Percentiles rank a stretch among this genome's conserved stretches.
Conservation (phyloP, 2,329 filamentous ascomycete genomes). For the Microdochium paspali region DNA sequence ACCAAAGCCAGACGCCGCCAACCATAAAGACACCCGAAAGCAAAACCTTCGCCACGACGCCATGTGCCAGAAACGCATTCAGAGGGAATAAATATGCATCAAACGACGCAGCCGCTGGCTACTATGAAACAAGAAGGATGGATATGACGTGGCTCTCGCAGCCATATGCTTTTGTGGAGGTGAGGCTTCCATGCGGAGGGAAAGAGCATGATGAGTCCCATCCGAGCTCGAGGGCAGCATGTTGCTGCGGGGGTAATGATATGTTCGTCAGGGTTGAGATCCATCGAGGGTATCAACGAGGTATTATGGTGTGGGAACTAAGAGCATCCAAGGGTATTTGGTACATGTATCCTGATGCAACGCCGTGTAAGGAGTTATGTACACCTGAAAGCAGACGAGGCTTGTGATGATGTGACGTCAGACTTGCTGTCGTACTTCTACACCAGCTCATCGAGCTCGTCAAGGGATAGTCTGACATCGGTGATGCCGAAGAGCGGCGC, state of each 20-base stretch:
- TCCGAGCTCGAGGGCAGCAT: background rate
- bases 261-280: background rate
- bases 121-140: conserved; percentile 1
- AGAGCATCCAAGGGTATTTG: background rate
- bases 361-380: background rate
- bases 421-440: background rate
- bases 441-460: conserved; percentile 26
- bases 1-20: background rate
- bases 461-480: conserved; percentile 38
- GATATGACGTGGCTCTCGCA: background rate
- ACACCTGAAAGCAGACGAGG: background rate
- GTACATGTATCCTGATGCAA: background rate
- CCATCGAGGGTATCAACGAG: background rate
- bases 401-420: background rate
- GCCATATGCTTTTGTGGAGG: background rate
- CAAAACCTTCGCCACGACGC: background rate
- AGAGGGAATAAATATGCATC: conserved; percentile 1
- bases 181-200: background rate
- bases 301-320: background rate
- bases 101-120: conserved; percentile 1
- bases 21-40: background rate
- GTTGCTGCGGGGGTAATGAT: background rate
- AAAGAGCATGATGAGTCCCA: background rate
- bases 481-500: conserved; percentile 45
- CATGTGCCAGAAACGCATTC: conserved; percentile 1